Evolutionary conservation across 2,329 filamentous ascomycete genomes (phyloP), one percentile per base, ranked within the genome.

Genomic region (Lasiodiplodia hormozganensis): DNA sequence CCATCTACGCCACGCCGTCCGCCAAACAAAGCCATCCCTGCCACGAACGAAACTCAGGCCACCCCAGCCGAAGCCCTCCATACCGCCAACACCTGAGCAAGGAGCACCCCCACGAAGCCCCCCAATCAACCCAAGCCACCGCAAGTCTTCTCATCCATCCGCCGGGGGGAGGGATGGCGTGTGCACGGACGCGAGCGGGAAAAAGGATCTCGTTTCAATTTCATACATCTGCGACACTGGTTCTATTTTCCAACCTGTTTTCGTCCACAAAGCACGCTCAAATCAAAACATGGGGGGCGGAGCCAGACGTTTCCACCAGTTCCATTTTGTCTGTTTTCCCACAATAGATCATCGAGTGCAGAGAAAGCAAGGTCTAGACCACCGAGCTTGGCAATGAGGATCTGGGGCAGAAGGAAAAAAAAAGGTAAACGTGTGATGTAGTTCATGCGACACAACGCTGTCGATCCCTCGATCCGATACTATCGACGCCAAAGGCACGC

Each of bases 211-310:
- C 25, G 51, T 53, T 53, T 53, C 51, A 53, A 53, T 21, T 12
- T 18, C 12, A 31, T 53, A 25, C 51, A 53, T 53, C 51, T 28
- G 51, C 51, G 25, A 53, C 51, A 53, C 51, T 53, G 51, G 51
- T 21, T 28, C 25, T 25, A 21, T 53, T 28, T 34, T 34, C 31
- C 31, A 34, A 34, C 8, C 7, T n/a, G 10, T 47, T 10, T 47
- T 47, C 18, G 16, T 47, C 18, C 40, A 47, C 40, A n/a, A n/a
- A 8, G 16, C 6, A 8, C n/a, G 40, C 40, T 47, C 40, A n/a
- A 47, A 47, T 18, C 18, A 11, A 47, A 47, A 47, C 43, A 47
- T 34, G 31, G 31, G 31, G 31, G 31, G 31, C 31, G 31, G 31
- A 34, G 31, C 31, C 31, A 34, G 31, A 10, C 8, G 31, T 34